phyloP scores from a whole-genome alignment of 257 asterid species.

The Nemophila menziesii region DNA sequence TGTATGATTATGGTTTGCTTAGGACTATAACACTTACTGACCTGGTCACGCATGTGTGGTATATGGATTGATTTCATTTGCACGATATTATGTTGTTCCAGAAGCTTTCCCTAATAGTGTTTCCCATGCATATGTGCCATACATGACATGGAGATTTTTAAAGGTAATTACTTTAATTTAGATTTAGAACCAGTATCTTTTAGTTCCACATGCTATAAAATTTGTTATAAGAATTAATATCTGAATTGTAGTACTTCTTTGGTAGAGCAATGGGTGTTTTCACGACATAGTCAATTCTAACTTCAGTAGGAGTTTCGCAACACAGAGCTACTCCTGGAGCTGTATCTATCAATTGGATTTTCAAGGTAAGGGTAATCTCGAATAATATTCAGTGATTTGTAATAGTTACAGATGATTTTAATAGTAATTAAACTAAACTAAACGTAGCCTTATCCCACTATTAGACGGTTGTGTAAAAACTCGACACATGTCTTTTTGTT shows the following conservation, averaged over 20 bases:
- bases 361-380: constrained; percentile 74
- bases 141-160: constrained; percentile 96
- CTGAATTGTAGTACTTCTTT: constrained; percentile 61
- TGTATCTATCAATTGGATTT: constrained; percentile 96
- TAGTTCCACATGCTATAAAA: background rate
- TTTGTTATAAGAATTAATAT: background rate
- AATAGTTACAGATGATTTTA: too few species aligned
- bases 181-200: too few species aligned
- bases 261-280: constrained; percentile 99
- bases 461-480: too few species aligned
- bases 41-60: constrained; percentile 12
- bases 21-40: too few species aligned
- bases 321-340: constrained; percentile 63
- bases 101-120: constrained; percentile 96
- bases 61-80: constrained; percentile 65
- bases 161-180: too few species aligned
- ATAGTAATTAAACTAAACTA: too few species aligned
- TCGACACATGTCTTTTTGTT: too few species aligned
- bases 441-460: too few species aligned
- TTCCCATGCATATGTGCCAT: constrained; percentile 84
- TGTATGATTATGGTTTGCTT: too few species aligned
- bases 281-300: constrained; percentile 80
- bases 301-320: constrained; percentile 73
- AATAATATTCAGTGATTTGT: too few species aligned
- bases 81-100: constrained; percentile 85